These are phyloP conservation scores for Prasinococcaceae sp. DNA, from an alignment of 139 green algal species.

Conservation along the genomic window DNA sequence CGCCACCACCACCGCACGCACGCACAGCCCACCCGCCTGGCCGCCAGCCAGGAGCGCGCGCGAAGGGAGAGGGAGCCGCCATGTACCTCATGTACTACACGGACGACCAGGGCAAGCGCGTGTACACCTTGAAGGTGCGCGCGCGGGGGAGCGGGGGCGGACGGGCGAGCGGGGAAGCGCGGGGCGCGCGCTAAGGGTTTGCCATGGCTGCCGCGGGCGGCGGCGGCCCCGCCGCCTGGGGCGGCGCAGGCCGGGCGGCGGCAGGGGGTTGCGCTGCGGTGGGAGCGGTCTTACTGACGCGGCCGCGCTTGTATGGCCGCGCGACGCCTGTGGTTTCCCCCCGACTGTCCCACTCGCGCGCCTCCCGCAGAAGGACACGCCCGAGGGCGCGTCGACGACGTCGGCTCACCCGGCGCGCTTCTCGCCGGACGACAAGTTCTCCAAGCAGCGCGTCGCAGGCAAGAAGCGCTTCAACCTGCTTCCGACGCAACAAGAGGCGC, in stretches of 20 bases:
- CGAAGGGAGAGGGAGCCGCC: neutral
- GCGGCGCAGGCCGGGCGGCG: no score
- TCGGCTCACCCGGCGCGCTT: slow-evolving; percentile 85
- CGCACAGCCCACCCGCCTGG: no score
- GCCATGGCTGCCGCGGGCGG: neutral
- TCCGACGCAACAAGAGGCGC: slow-evolving; percentile 59
- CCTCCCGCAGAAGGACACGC: slow-evolving; percentile 50
- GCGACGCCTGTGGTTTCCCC: no score
- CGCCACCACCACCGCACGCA: no score
- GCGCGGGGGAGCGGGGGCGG: neutral
- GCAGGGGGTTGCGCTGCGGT: no score
- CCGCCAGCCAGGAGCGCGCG: no score
- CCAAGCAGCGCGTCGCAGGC: slow-evolving; percentile 66
- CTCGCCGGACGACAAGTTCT: slow-evolving; percentile 96
- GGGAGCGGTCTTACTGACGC: no score
- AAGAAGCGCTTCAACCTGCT: slow-evolving; percentile 91
- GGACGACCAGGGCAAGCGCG: slow-evolving; percentile 64
- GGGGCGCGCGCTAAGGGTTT: neutral
- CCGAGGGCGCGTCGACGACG: slow-evolving; percentile 61
- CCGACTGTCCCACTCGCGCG: neutral
- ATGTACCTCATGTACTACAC: slow-evolving; percentile 98
- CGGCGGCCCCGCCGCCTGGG: neutral
- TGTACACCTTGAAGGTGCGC: slow-evolving; percentile 85
- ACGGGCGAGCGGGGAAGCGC: neutral
- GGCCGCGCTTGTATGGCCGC: no score